Base-by-base conservation (phyloP, 1,284 basidiomycete genomes). In the Lentinus polychrous region DNA sequence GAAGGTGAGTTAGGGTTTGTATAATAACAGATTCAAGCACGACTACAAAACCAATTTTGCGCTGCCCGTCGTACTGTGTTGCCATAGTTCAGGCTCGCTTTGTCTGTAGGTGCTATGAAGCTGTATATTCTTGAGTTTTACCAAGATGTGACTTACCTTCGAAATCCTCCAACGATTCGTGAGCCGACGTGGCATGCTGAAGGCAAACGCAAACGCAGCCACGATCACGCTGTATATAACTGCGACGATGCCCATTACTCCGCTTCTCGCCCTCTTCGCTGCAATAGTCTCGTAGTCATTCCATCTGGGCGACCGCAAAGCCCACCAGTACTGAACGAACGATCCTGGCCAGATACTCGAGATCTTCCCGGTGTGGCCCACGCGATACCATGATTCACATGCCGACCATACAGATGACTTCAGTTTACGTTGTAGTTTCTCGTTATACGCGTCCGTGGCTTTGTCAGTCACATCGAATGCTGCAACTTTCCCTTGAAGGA, bases 401-500 rank as follows among this genome's bases (percentile, higher is more conserved):
- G 14, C 22, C n/a, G 31, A 32, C 47, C 47, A 49, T 2, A 49
- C 47, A 17, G 39, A 33, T 6, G 20, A 43, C 4, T 3, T 2
- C 3, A 49, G 38, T 37, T 43, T 43, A 3, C 5, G 2, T 55
- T 75, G 73, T 45, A 80, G 52, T 72, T 73, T 74, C 27, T 55
- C 57, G 50, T 78, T 75, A 57, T 77, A 78, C 40, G 60, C 54
- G 24, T 68, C 65, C 34, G 67, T 70, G 12, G 66, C 71, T 37
- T 70, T 65, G 35, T 69, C 61, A 22, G 60, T 69, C 10, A 77
- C 63, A 54, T 73, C 71, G 48, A 78, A 69, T 8, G 73, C 73
- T 57, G 66, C 69, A 27, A 67, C 69, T 54, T 68, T 61, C 23
- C 72, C 69, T 36, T 68, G 60, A 14, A 79, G 38, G 33, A 80